Evolutionary conservation across 1,139 yeast species (phyloP).

Genomic region (Kurtzmaniella quercitrusa): DNA sequence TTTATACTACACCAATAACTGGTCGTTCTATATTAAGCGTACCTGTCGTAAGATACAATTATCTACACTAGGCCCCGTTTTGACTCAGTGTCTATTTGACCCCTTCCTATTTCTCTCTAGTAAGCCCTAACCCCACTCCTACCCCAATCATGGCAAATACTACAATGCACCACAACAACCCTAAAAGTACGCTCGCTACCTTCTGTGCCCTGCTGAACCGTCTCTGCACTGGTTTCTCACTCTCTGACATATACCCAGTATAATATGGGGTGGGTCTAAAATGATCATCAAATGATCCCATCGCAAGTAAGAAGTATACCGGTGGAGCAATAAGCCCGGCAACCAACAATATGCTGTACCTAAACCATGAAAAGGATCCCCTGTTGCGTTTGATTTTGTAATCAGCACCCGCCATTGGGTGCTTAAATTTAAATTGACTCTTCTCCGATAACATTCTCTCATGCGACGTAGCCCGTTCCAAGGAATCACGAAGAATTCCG

Average conservation of each 20-base stretch:
- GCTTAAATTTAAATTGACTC: background rate
- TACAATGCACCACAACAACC: conserved; percentile 30
- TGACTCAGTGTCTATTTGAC: background rate
- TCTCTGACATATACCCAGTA: conserved; percentile 16
- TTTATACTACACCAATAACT: no score
- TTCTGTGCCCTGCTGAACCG: conserved; percentile 31
- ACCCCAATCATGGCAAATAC: conserved; percentile 40
- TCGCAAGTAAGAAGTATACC: conserved; percentile 24
- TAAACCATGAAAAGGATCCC: conserved; percentile 15
- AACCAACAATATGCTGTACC: conserved; percentile 20
- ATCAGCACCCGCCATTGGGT: background rate
- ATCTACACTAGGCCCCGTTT: background rate
- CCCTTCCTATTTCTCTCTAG: background rate
- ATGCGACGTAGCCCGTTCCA: conserved; percentile 10
- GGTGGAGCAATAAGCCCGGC: conserved; percentile 34
- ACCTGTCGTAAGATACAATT: conserved; percentile 1
- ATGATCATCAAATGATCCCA: conserved; percentile 31
- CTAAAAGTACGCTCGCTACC: conserved; percentile 25
- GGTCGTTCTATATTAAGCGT: no score
- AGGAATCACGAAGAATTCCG: conserved; percentile 9
- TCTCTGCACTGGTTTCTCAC: conserved; percentile 11
- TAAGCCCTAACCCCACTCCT: conserved; percentile 29
- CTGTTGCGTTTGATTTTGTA: background rate
- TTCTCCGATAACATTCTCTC: conserved; percentile 10
- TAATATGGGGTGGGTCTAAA: conserved; percentile 15